A percentile compares a stretch with the other conserved stretches of the same genome.
Evolutionary conservation across 1,284 basidiomycete genomes (phyloP).

Genomic region (Singerocomus inundabilis): DNA sequence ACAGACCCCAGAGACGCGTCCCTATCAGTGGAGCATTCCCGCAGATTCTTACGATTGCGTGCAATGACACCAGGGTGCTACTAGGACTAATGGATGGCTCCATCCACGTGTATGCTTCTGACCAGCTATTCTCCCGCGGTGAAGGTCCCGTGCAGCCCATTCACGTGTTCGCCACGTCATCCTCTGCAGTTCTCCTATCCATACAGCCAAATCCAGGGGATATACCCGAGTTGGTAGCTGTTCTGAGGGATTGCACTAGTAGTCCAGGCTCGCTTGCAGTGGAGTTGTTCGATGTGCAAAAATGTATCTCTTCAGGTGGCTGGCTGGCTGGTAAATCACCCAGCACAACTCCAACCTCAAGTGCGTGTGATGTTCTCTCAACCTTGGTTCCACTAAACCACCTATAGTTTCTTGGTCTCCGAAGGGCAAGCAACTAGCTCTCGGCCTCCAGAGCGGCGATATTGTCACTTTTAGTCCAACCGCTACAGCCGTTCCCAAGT

Average conservation of each 20-base stretch:
- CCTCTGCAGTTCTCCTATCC: conserved; percentile 45
- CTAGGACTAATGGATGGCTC: conserved; percentile 59
- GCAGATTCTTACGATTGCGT: conserved; percentile 53
- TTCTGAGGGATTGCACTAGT: conserved; percentile 49
- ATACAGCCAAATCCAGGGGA: conserved; percentile 67
- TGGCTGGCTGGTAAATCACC: conserved; percentile 53
- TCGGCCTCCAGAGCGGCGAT: conserved; percentile 71
- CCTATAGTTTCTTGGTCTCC: conserved; percentile 76
- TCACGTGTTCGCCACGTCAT: conserved; percentile 45
- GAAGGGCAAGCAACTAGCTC: conserved; percentile 82
- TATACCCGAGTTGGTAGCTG: conserved; percentile 57
- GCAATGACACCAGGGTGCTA: conserved; percentile 56
- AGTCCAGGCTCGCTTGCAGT: conserved; percentile 39
- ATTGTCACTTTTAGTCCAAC: conserved; percentile 68
- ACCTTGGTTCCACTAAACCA: conserved; percentile 9
- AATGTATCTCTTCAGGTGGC: conserved; percentile 55
- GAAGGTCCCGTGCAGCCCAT: conserved; percentile 43
- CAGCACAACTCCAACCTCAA: conserved; percentile 51
- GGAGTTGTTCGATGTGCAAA: conserved; percentile 55
- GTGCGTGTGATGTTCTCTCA: conserved; percentile 40
- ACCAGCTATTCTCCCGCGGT: conserved; percentile 47
- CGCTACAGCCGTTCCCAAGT: conserved; percentile 55
- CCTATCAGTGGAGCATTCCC: conserved; percentile 45
- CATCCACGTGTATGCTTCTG: conserved; percentile 56
- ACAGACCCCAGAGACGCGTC: conserved; percentile 50